A percentile compares a stretch with the other conserved stretches of the same genome.
phyloP scores from a whole-genome alignment of 148 eudicot genomes.

The Camellia sinensis region DNA sequence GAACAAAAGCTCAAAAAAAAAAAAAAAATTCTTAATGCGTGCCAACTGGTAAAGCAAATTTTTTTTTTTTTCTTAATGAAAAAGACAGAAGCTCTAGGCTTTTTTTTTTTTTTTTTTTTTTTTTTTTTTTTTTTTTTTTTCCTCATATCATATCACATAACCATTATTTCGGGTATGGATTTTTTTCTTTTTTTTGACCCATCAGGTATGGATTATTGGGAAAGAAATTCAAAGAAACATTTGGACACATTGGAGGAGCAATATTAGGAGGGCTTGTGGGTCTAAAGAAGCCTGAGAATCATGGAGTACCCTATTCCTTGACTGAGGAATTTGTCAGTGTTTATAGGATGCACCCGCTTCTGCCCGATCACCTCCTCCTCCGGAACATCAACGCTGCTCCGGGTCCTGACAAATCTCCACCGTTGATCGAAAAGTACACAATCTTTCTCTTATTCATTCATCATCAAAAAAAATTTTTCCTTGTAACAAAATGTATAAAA shows the following conservation, averaged over 20 bases:
- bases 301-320: slow-evolving; percentile 41
- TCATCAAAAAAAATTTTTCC: too few species aligned
- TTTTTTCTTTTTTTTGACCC: too few species aligned
- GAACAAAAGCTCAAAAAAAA: too few species aligned
- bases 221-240: slow-evolving; percentile 41
- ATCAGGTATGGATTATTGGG: slow-evolving; percentile 44
- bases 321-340: slow-evolving; percentile 50
- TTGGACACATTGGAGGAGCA: slow-evolving; percentile 31
- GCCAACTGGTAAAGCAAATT: neutral
- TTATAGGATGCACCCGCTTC: slow-evolving; percentile 43
- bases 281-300: slow-evolving; percentile 30
- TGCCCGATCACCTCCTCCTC: slow-evolving; percentile 35
- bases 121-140: too few species aligned
- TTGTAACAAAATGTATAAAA: too few species aligned
- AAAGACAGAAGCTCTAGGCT: too few species aligned
- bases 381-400: slow-evolving; percentile 23
- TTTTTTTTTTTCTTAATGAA: too few species aligned
- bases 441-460: too few species aligned
- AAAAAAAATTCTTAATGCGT: too few species aligned
- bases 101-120: too few species aligned
- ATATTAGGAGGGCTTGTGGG: slow-evolving; percentile 37
- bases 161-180: too few species aligned
- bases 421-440: slow-evolving; percentile 22
- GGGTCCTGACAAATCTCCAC: slow-evolving; percentile 39
- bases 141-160: too few species aligned